Evolutionary conservation across 768 basidiomycete species (phyloP).

Genomic region (Mycena belliarum): DNA sequence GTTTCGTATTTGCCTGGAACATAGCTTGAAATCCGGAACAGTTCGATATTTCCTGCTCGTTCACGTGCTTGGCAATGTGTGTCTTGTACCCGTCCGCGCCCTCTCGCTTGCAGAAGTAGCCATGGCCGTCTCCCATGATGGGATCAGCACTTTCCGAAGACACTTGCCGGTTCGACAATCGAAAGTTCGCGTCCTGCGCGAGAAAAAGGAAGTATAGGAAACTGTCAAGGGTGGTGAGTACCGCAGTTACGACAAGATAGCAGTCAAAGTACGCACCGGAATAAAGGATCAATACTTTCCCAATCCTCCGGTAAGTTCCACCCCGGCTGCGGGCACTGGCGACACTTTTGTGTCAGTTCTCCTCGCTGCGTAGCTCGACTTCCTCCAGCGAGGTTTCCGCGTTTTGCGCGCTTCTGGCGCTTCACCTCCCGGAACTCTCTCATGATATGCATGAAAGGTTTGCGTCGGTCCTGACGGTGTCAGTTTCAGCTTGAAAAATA

Average conservation of each 20-base stretch:
- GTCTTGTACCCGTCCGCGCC: constrained; percentile 4
- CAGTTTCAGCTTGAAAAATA: background rate
- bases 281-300: background rate
- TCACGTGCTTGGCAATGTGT: background rate
- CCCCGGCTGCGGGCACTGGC: background rate
- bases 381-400: background rate
- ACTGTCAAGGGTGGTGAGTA: background rate
- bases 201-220: background rate
- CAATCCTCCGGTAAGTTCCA: background rate
- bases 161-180: background rate
- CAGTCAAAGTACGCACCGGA: no score
- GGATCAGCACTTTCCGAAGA: background rate
- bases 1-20: background rate
- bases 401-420: background rate
- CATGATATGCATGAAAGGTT: constrained; percentile 14
- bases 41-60: background rate
- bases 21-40: constrained; percentile 5
- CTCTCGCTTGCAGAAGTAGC: background rate
- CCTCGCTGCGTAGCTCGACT: background rate
- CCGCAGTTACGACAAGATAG: no score
- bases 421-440: constrained; percentile 14
- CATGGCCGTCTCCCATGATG: background rate
- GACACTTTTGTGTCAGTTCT: background rate
- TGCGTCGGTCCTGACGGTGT: constrained; percentile 19
- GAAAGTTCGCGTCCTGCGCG: background rate